phyloP scores from a whole-genome alignment of 2,329 filamentous ascomycete species.

The Curvularia verruculosa region DNA sequence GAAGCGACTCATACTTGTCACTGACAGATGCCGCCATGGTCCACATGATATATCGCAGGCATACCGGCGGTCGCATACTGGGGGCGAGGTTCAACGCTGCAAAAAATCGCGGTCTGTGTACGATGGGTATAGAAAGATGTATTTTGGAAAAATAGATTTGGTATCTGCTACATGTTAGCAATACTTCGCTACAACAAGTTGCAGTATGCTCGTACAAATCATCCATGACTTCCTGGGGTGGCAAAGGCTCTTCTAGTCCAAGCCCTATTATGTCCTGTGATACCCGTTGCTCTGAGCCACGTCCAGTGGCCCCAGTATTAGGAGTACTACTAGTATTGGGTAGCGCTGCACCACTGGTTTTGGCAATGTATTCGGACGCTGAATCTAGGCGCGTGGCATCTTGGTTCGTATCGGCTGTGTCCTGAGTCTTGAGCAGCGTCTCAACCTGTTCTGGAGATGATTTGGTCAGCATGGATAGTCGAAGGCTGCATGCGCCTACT shows the following conservation, averaged over 20 bases:
- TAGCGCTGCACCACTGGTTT: conserved; percentile 34
- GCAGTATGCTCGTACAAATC: conserved; percentile 68
- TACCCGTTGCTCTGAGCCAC: conserved; percentile 52
- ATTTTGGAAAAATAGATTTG: conserved; percentile 90
- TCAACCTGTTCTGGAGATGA: conserved; percentile 82
- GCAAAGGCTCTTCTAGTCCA: conserved; percentile 81
- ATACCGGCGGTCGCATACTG: conserved; percentile 82
- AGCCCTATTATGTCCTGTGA: conserved; percentile 87
- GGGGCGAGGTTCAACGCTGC: conserved; percentile 90
- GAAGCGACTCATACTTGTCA: conserved; percentile 79
- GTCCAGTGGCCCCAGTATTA: conserved; percentile 25
- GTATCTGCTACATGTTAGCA: conserved; percentile 60
- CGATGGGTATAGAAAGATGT: conserved; percentile 83
- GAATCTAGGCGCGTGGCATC: conserved; percentile 32
- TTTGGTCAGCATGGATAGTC: conserved; percentile 16
- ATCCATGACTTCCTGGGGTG: conserved; percentile 79
- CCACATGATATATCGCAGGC: conserved; percentile 94
- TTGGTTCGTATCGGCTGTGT: conserved; percentile 52
- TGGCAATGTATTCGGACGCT: conserved; percentile 42
- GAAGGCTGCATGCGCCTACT: conserved; percentile 45
- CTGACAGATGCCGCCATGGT: conserved; percentile 84
- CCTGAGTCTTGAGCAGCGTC: conserved; percentile 83
- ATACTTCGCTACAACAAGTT: background rate
- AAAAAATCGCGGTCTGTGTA: conserved; percentile 86
- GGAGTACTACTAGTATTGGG: conserved; percentile 30